Base-by-base conservation (phyloP, 495 filamentous ascomycete species). In the Neurospora sp. region DNA sequence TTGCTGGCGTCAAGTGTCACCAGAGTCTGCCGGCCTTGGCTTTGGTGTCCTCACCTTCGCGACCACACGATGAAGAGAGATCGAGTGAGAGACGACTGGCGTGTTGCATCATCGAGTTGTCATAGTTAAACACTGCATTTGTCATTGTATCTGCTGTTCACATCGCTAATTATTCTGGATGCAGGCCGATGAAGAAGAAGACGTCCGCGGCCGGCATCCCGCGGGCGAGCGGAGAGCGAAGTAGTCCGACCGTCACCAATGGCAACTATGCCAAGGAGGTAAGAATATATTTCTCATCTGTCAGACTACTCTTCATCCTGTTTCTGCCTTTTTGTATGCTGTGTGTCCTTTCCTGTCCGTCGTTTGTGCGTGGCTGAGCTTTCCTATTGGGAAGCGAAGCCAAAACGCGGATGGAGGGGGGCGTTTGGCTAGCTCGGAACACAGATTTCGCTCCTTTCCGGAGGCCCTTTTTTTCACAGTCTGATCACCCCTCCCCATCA, bases 161-260 rank as follows among this genome's bases (percentile, higher is more conserved):
- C 73, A 68, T 71, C 65, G 44, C 71, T 70, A 27, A 37, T 18
- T 44, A 71, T 69, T 72, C 3, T 59, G 46, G 20, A 68, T 73
- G 71, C 41, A 88, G 86, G 65, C 86, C 87, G 53, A 83, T 87
- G 80, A 88, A 88, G 80, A 87, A 85, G 80, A 87, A 86, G 80
- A 82, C 84, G 14, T 81, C 82, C 71, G 82, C 80, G 72, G 81
- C 83, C 70, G 86, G 87, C 65, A 83, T 87, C 74, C 83, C 86
- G 74, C 84, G 85, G 74, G 77, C 81, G 53, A 84, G 80, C 76
- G 86, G 84, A 73, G 84, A 86, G 75, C 82, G 84, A 61, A 83
- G 79, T 71, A 87, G 84, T 74, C 85, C 53, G 53, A 65, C 86
- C 22, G 74, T 82, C 22, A 80, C 82, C 73, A 83, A 83, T 75